A percentile compares a stretch with the other conserved stretches of the same genome.
phyloP scores from a whole-genome alignment of 352 stramenopile species.

The Pythium scleroteichum region DNA sequence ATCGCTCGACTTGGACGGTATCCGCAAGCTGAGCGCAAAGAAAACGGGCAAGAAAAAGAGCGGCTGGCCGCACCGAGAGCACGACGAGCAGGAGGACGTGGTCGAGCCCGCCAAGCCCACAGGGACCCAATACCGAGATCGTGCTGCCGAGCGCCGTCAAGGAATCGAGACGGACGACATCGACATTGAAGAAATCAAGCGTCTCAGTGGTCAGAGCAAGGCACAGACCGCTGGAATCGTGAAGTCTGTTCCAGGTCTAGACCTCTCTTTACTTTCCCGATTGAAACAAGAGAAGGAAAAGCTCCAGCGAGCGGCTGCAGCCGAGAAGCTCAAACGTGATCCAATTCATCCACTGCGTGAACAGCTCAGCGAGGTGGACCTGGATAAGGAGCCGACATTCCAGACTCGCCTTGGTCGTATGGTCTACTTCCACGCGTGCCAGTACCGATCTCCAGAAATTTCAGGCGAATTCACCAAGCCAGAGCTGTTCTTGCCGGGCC shows the following conservation, averaged over 20 bases:
- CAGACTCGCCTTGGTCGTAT: conserved; percentile 57
- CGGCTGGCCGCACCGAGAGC: conserved; percentile 39
- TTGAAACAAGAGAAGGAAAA: conserved; percentile 80
- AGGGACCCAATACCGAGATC: conserved; percentile 52
- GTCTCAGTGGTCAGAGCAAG: conserved; percentile 31
- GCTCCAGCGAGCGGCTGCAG: conserved; percentile 34
- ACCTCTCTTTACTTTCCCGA: conserved; percentile 86
- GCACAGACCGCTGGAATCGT: conserved; percentile 80
- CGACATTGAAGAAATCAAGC: conserved; percentile 49
- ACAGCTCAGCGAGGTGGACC: conserved; percentile 16
- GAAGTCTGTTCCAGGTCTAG: conserved; percentile 86
- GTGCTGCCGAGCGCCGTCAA: conserved; percentile 60
- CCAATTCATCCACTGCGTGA: conserved; percentile 8
- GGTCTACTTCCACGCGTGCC: conserved; percentile 67
- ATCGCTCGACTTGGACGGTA: conserved; percentile 44
- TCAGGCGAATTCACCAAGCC: conserved; percentile 33
- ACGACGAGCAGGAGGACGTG: neutral
- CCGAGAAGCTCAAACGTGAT: conserved; percentile 29
- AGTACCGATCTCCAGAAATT: conserved; percentile 29
- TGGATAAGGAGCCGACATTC: conserved; percentile 41
- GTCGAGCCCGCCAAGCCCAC: neutral
- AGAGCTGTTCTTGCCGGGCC: conserved; percentile 71
- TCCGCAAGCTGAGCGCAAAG: conserved; percentile 56
- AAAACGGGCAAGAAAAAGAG: conserved; percentile 61
- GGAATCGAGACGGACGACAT: conserved; percentile 36